Conservation (phyloP, 169 alveolate genomes). For the Perkinsus olseni region DNA sequence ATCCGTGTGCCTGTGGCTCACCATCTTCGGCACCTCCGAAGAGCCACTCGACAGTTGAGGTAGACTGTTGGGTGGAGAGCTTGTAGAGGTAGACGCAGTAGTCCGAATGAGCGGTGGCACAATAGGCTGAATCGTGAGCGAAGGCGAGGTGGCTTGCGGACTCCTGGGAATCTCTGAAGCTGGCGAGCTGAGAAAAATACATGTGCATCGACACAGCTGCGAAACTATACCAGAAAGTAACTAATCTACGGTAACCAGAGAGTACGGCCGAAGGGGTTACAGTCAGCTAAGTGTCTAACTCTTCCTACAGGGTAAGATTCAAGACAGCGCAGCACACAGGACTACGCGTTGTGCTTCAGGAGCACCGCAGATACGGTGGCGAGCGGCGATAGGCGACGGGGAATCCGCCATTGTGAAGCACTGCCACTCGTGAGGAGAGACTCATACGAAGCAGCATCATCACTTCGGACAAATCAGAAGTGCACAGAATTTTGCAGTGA, state of each 20-base stretch:
- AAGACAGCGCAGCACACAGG: neutral
- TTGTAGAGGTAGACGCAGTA: constrained; percentile 27
- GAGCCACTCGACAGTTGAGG: constrained; percentile 20
- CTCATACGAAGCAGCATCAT: no score
- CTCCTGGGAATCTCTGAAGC: neutral
- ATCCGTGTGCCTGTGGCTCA: neutral
- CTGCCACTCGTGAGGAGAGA: no score
- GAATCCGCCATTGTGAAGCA: no score
- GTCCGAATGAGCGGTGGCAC: constrained; percentile 33
- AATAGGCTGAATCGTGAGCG: constrained; percentile 15
- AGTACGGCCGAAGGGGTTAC: no score
- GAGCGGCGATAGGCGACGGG: no score
- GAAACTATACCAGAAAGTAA: neutral
- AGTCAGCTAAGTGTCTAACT: no score
- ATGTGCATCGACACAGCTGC: no score
- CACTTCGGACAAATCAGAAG: neutral
- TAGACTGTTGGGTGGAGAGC: constrained; percentile 15
- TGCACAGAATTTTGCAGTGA: neutral
- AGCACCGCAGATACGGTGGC: no score
- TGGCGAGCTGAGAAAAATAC: neutral
- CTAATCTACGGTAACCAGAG: no score
- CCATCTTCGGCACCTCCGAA: constrained; percentile 18
- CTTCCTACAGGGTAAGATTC: neutral
- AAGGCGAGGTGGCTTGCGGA: constrained; percentile 8
- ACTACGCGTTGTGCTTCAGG: no score